A percentile compares a stretch with the other conserved stretches of the same genome.
Evolutionary conservation across 2,329 filamentous ascomycete species (phyloP).

Genomic region (Hypoxylon rubiginosum): DNA sequence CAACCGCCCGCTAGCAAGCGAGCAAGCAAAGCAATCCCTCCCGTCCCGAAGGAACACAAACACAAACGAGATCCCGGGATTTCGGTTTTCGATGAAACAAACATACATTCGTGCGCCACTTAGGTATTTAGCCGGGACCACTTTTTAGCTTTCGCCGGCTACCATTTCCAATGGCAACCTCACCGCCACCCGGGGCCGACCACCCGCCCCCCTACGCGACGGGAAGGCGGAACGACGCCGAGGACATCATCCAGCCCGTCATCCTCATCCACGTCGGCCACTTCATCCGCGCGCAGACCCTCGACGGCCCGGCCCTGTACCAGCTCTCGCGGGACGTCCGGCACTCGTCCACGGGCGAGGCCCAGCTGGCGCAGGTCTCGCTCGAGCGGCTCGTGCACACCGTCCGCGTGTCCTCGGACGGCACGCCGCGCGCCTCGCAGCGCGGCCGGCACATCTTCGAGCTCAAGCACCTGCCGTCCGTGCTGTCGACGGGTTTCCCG

Average conservation of each 20-base stretch:
- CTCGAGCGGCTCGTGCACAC: slow-evolving; percentile 43
- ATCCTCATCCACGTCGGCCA: slow-evolving; percentile 46
- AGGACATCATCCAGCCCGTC: slow-evolving; percentile 42
- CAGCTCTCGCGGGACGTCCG: slow-evolving; percentile 46
- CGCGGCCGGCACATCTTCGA: slow-evolving; percentile 43
- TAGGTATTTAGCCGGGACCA: too few species aligned
- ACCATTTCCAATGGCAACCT: neutral
- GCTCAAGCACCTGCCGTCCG: slow-evolving; percentile 43
- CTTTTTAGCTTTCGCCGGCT: neutral
- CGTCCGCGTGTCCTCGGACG: slow-evolving; percentile 32
- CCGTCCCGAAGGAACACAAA: neutral
- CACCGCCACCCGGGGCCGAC: neutral
- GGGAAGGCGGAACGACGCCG: slow-evolving; percentile 24
- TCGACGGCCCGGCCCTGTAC: slow-evolving; percentile 42
- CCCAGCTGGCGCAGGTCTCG: slow-evolving; percentile 37
- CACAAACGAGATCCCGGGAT: neutral
- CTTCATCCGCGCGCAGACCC: slow-evolving; percentile 45
- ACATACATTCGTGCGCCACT: neutral
- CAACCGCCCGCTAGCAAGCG: neutral
- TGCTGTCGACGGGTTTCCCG: slow-evolving; percentile 41
- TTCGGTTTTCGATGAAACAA: neutral
- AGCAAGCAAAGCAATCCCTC: too few species aligned
- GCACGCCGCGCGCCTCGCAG: slow-evolving; percentile 33
- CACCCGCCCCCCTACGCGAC: slow-evolving; percentile 36
- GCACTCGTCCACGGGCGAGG: slow-evolving; percentile 35